Conservation (phyloP, 2,329 filamentous ascomycete species). For the Ceratocystis destructans region DNA sequence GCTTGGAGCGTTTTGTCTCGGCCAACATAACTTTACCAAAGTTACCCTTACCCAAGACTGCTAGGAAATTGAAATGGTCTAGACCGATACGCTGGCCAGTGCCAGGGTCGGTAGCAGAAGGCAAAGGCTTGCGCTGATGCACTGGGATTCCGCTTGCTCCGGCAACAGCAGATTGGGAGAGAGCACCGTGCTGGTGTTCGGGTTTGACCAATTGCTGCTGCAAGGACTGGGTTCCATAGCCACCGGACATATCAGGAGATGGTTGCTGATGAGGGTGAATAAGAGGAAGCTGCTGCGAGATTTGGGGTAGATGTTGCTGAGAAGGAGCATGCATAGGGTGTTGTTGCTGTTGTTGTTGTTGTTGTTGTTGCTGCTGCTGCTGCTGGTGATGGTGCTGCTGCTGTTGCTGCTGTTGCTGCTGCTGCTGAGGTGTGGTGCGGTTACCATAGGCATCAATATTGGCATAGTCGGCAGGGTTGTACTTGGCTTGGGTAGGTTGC, state of each 20-base stretch:
- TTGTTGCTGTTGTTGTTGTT: conserved; percentile 26
- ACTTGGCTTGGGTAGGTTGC: conserved; percentile 45
- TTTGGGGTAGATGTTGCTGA: conserved; percentile 12
- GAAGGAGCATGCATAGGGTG: conserved; percentile 21
- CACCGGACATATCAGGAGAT: neutral
- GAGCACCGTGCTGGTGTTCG: conserved; percentile 22
- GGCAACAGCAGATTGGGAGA: conserved; percentile 24
- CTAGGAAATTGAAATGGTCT: conserved; percentile 98
- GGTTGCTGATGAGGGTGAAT: conserved; percentile 23
- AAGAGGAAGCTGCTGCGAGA: conserved; percentile 22
- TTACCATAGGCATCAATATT: conserved; percentile 39
- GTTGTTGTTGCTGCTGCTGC: conserved; percentile 26
- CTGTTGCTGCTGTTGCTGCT: conserved; percentile 22
- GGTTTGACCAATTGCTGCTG: conserved; percentile 29
- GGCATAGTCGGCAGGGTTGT: conserved; percentile 67
- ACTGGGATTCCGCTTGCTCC: conserved; percentile 15
- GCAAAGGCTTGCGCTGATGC: conserved; percentile 43
- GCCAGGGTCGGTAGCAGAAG: conserved; percentile 56
- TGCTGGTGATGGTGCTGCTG: conserved; percentile 26
- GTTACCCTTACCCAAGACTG: conserved; percentile 95
- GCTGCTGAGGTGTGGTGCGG: conserved; percentile 29
- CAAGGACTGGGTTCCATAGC: conserved; percentile 25
- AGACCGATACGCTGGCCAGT: conserved; percentile 78
- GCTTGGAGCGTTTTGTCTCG: conserved; percentile 83
- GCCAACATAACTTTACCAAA: conserved; percentile 99